Evolutionary conservation across 352 stramenopile species (phyloP).

Genomic region (Globisporangium apiculatum): DNA sequence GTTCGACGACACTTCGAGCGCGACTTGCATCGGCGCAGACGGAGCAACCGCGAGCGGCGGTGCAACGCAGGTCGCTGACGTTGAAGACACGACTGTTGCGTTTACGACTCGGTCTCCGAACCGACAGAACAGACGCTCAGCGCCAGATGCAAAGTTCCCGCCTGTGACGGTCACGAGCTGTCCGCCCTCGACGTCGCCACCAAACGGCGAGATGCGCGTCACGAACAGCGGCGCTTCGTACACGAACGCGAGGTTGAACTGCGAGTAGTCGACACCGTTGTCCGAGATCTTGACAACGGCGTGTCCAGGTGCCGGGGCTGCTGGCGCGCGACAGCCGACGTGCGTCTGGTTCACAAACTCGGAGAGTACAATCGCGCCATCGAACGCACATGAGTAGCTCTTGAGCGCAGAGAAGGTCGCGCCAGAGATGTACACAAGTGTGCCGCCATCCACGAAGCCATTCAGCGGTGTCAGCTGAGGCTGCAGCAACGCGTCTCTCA

Average conservation of each 20-base stretch:
- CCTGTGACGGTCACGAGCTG: constrained; percentile 46
- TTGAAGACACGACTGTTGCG: constrained; percentile 53
- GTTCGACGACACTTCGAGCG: constrained; percentile 88
- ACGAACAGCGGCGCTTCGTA: constrained; percentile 50
- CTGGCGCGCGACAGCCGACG: constrained; percentile 48
- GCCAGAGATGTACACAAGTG: constrained; percentile 39
- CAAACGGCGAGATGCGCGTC: constrained; percentile 44
- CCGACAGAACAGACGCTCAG: constrained; percentile 56
- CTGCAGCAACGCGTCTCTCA: constrained; percentile 13
- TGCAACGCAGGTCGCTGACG: constrained; percentile 52
- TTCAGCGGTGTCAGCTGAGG: constrained; percentile 30
- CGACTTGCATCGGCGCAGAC: constrained; percentile 23
- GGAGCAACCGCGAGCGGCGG: constrained; percentile 29
- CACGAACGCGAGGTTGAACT: constrained; percentile 40
- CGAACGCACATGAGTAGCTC: constrained; percentile 52
- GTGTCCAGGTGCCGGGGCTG: constrained; percentile 13
- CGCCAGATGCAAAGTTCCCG: constrained; percentile 42
- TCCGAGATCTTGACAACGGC: constrained; percentile 44
- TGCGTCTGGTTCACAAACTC: constrained; percentile 50
- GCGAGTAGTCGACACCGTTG: constrained; percentile 47
- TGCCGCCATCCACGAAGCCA: constrained; percentile 43
- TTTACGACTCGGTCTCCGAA: constrained; percentile 82
- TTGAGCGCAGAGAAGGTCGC: constrained; percentile 18
- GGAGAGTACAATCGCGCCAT: constrained; percentile 24
- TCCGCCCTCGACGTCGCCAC: constrained; percentile 57